Evolutionary conservation across 116 monocot species (phyloP), one percentile per base, ranked within the genome.

Genomic region (Trichopus zeylanicus): DNA sequence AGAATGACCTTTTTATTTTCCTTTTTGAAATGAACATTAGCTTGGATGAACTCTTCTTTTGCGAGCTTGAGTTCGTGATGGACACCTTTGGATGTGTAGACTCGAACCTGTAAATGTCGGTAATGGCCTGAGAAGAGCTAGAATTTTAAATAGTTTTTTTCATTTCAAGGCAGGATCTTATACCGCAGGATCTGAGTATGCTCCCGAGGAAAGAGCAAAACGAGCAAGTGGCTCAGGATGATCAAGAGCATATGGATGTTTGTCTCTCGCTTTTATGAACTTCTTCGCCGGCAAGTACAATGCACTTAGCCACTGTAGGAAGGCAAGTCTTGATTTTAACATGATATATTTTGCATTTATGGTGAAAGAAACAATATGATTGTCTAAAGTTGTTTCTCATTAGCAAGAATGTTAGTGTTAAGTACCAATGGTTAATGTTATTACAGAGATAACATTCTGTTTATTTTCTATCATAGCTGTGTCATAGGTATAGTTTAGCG

Each of bases 171-270:
- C 12, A 42, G 0, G 29, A 22, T 34, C 25, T 32, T 62, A 34
- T 76, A 81, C 81, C n/a, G 68, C 62, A 35, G 81, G 81, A 31
- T 81, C 81, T 7, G 81, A 81, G 60, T 46, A 59, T 26, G 75
- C 64, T 59, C 81, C 81, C 6, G 56, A 64, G 12, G 63, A 68
- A 57, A 81, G 75, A 61, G 81, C 81, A 60, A 81, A 81, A 75
- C 72, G 71, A 42, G 68, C 68, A 19, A 68, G 55, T 33, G 81
- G 72, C 55, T 76, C 81, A 7, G 75, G 68, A 52, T 5, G 49
- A 58, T 72, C 49, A 60, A 81, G 68, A 15, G 76, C 48, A 29
- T 72, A 81, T 25, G 53, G 59, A 34, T 81, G 75, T 29, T 35
- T 67, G 30, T 37, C 37, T 33, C 58, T 62, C 29, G 18, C 53